Conservation (phyloP, 164 flowering plant genomes). For the Nymphaea thermarum region DNA sequence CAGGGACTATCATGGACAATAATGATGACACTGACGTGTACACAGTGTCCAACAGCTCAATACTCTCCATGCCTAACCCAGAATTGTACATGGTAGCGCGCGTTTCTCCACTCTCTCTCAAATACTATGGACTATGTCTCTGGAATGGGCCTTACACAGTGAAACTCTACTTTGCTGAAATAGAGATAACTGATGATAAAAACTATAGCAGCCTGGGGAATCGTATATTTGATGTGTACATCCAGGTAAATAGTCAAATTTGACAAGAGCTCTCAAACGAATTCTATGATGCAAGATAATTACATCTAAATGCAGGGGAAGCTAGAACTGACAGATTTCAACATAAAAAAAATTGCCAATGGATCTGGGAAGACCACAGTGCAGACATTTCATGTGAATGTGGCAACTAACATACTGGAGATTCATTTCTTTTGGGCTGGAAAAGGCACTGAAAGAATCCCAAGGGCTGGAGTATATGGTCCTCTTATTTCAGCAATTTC, state of each 20-base stretch:
- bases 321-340: slow-evolving; percentile 10
- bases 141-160: slow-evolving; percentile 9
- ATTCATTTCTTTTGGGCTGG: slow-evolving; percentile 14
- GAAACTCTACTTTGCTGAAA: slow-evolving; percentile 11
- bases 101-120: slow-evolving; percentile 9
- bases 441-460: slow-evolving; percentile 13
- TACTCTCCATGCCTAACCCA: background rate
- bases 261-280: too few relatives aligned
- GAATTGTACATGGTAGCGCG: slow-evolving; percentile 8
- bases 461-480: slow-evolving; percentile 9
- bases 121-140: slow-evolving; percentile 12
- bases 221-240: slow-evolving; percentile 10
- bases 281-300: too few relatives aligned
- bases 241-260: slow-evolving; percentile 6
- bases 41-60: background rate
- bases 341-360: slow-evolving; percentile 6
- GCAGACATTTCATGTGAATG: background rate
- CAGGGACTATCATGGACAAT: slow-evolving; percentile 6
- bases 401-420: slow-evolving; percentile 7
- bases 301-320: slow-evolving; percentile 4
- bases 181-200: slow-evolving; percentile 1
- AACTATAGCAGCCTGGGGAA: slow-evolving; percentile 1
- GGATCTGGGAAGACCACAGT: slow-evolving; percentile 3
- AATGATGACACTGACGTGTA: background rate
- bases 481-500: slow-evolving; percentile 17